Percentiles rank a stretch among this genome's conserved stretches.
phyloP scores from a whole-genome alignment of 805 yeast genomes.

The Candida adriatica region DNA sequence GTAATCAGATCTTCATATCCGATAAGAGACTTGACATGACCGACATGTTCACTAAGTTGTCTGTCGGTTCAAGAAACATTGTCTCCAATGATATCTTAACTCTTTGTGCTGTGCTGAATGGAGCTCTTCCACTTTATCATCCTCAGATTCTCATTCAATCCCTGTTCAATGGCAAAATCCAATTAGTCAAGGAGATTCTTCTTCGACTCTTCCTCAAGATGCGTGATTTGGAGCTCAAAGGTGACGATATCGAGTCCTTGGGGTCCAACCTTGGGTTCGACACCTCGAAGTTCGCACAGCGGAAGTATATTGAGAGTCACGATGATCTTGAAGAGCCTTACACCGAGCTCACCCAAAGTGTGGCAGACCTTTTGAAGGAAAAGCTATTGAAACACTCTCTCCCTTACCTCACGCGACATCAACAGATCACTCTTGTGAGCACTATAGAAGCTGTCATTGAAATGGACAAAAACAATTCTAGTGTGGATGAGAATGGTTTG shows the following conservation, averaged over 20 bases:
- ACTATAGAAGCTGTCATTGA: slow-evolving; percentile 59
- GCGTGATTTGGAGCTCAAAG: slow-evolving; percentile 44
- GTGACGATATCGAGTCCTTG: slow-evolving; percentile 15
- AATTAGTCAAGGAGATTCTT: slow-evolving; percentile 50
- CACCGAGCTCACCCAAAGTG: slow-evolving; percentile 32
- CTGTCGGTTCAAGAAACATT: slow-evolving; percentile 54
- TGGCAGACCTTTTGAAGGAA: slow-evolving; percentile 46
- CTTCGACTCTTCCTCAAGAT: slow-evolving; percentile 44
- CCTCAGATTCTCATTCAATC: slow-evolving; percentile 82
- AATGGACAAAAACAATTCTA: slow-evolving; percentile 34
- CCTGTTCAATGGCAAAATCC: slow-evolving; percentile 52
- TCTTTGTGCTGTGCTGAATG: slow-evolving; percentile 72
- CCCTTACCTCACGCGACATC: slow-evolving; percentile 85
- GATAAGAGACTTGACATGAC: slow-evolving; percentile 58
- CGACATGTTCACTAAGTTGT: slow-evolving; percentile 44
- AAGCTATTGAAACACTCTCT: slow-evolving; percentile 57
- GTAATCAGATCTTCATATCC: slow-evolving; percentile 81
- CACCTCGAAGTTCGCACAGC: slow-evolving; percentile 22
- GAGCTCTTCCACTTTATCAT: slow-evolving; percentile 84
- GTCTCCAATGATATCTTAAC: slow-evolving; percentile 52
- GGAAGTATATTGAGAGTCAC: not conserved
- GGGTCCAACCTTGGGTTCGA: slow-evolving; percentile 28
- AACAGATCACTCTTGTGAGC: slow-evolving; percentile 74
- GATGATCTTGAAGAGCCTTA: slow-evolving; percentile 30
- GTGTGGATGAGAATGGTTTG: slow-evolving; percentile 48